Conservation (phyloP, 2,329 filamentous ascomycete genomes). For the Diplodia mutila region DNA sequence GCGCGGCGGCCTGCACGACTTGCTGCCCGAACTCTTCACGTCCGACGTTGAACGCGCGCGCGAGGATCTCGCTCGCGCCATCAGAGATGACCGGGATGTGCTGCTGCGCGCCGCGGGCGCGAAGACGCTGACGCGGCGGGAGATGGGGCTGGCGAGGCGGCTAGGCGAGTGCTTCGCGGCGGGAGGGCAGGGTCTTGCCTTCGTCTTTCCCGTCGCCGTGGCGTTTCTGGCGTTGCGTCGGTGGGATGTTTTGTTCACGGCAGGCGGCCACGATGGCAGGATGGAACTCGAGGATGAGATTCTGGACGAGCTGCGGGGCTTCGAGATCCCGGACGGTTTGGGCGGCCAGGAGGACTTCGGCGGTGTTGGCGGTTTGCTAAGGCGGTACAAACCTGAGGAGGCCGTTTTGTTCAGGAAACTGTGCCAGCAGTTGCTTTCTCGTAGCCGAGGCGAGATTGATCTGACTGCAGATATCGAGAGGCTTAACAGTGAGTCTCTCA, state of each 20-base stretch:
- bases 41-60: background rate
- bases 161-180: background rate
- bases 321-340: background rate
- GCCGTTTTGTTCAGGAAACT: background rate
- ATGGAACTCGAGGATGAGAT: background rate
- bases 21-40: background rate
- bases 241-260: background rate
- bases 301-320: background rate
- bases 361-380: background rate
- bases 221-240: conserved; percentile 8
- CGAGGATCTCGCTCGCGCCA: background rate
- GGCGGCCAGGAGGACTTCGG: conserved; percentile 8
- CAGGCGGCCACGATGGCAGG: rapidly evolving
- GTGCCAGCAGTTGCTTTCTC: background rate
- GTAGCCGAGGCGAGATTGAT: background rate
- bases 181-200: background rate
- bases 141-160: background rate
- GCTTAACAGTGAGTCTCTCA: background rate
- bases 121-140: background rate
- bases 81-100: background rate
- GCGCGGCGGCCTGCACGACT: background rate
- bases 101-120: background rate
- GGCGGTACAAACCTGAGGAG: background rate
- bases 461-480: background rate
- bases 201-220: background rate